Conservation (phyloP, 2,329 filamentous ascomycete species). For the Xylariaceae sp. region DNA sequence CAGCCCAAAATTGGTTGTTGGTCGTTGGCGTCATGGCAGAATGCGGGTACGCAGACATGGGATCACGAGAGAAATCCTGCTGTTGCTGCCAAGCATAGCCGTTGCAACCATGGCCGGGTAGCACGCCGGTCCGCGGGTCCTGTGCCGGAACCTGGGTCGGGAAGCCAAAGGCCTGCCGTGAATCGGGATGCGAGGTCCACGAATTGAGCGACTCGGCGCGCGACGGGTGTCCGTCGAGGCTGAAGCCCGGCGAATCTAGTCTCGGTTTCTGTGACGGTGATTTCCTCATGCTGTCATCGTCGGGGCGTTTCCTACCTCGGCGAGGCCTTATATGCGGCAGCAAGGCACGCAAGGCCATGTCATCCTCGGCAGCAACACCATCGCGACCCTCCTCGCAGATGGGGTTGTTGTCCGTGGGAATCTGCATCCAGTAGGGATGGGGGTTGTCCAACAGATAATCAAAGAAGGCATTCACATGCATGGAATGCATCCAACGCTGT, state of each 20-base stretch:
- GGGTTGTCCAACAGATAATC: slow-evolving; percentile 76
- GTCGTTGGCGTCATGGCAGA: slow-evolving; percentile 68
- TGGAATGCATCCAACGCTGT: slow-evolving; percentile 88
- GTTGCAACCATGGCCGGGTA: slow-evolving; percentile 30
- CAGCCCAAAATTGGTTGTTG: slow-evolving; percentile 49
- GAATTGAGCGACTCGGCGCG: slow-evolving; percentile 51
- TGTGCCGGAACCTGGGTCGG: slow-evolving; percentile 34
- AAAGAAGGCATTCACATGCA: slow-evolving; percentile 93
- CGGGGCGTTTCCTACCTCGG: slow-evolving; percentile 57
- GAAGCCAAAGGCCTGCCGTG: slow-evolving; percentile 35
- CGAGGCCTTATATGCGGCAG: slow-evolving; percentile 68
- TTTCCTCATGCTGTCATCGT: slow-evolving; percentile 50
- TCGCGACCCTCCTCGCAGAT: slow-evolving; percentile 64
- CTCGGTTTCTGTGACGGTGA: slow-evolving; percentile 56
- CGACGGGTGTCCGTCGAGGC: slow-evolving; percentile 33
- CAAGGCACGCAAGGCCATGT: slow-evolving; percentile 78
- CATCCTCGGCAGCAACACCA: slow-evolving; percentile 79
- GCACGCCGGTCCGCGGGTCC: slow-evolving; percentile 36
- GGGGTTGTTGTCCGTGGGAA: slow-evolving; percentile 61
- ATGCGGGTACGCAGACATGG: slow-evolving; percentile 65
- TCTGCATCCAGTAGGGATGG: slow-evolving; percentile 73
- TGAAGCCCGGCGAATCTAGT: slow-evolving; percentile 43
- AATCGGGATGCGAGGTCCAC: slow-evolving; percentile 45
- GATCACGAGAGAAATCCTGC: slow-evolving; percentile 51
- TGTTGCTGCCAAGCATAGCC: slow-evolving; percentile 50